These are phyloP conservation scores for Cryptococcus jaspeensis DNA, from an alignment of 1,284 basidiomycete species.

Conservation along the genomic window DNA sequence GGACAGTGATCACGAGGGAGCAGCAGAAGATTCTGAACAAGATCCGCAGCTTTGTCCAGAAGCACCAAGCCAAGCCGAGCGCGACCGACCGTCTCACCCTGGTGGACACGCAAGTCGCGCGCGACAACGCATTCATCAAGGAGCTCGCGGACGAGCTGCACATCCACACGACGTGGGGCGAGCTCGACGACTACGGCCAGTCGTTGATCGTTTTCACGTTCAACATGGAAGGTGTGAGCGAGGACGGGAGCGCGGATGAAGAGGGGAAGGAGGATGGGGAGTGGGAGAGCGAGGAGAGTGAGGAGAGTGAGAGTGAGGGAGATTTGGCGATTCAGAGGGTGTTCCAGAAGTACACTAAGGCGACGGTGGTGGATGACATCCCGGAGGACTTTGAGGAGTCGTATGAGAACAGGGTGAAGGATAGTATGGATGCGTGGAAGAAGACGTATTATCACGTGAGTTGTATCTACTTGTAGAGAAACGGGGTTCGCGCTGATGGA, in stretches of 20 bases:
- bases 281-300: conserved; percentile 50
- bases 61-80: conserved; percentile 55
- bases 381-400: conserved; percentile 72
- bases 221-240: conserved; percentile 56
- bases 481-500: neutral
- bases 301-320: conserved; percentile 23
- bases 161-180: conserved; percentile 79
- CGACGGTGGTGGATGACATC: conserved; percentile 66
- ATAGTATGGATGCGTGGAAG: conserved; percentile 94
- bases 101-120: conserved; percentile 71
- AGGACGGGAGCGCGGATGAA: conserved; percentile 32
- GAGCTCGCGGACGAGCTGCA: conserved; percentile 72
- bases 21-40: conserved; percentile 74
- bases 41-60: conserved; percentile 69
- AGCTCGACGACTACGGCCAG: conserved; percentile 78
- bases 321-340: conserved; percentile 60
- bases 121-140: conserved; percentile 73
- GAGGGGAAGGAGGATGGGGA: conserved; percentile 17
- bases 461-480: conserved; percentile 4
- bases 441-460: conserved; percentile 78
- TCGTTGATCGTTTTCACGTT: conserved; percentile 53
- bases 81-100: conserved; percentile 59
- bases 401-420: conserved; percentile 68
- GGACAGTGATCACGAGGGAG: conserved; percentile 65
- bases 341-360: conserved; percentile 81